Evolutionary conservation across 495 filamentous ascomycete genomes (phyloP).

Genomic region (Extremus antarcticus): DNA sequence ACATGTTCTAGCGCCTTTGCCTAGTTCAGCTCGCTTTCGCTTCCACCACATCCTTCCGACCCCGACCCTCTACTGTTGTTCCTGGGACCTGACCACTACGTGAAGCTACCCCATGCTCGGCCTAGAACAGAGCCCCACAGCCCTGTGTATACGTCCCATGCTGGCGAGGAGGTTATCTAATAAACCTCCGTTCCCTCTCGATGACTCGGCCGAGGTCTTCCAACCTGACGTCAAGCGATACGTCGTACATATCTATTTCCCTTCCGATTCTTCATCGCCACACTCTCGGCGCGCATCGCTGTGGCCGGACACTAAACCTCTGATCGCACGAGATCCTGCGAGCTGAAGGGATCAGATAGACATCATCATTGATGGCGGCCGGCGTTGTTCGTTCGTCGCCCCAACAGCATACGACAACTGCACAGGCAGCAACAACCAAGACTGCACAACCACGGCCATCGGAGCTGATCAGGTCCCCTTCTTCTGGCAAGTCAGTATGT

Average conservation of each 20-base stretch:
- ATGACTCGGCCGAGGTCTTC: background rate
- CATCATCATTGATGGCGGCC: background rate
- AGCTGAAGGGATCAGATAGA: background rate
- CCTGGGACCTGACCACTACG: background rate
- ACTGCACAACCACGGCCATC: background rate
- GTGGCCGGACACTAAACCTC: background rate
- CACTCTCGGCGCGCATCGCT: background rate
- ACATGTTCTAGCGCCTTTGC: background rate
- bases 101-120: background rate
- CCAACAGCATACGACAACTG: background rate
- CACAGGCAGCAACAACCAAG: background rate
- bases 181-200: background rate
- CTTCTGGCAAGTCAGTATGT: slow-evolving; percentile 2
- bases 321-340: background rate
- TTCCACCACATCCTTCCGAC: background rate
- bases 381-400: background rate
- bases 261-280: background rate
- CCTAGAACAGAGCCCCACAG: too few relatives aligned
- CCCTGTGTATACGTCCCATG: background rate
- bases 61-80: background rate
- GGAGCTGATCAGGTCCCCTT: background rate
- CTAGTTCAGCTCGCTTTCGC: background rate
- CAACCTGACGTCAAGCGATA: background rate
- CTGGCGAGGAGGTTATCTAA: background rate
- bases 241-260: background rate